A percentile compares a stretch with the other conserved stretches of the same genome.
These are phyloP conservation scores for Collybia mongolica DNA, from an alignment of 768 basidiomycete genomes.

Conservation along the genomic window DNA sequence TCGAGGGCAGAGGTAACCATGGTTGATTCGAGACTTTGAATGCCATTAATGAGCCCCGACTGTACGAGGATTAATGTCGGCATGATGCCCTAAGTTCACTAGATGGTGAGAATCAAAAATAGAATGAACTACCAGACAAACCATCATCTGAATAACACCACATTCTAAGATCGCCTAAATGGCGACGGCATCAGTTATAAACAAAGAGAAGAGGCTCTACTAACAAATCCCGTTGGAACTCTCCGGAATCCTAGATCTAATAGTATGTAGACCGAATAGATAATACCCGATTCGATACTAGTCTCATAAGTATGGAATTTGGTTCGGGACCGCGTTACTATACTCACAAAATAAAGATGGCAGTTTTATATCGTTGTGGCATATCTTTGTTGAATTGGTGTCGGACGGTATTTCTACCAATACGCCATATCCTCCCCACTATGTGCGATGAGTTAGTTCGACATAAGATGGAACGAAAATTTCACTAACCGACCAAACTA, in stretches of 20 bases:
- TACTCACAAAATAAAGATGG: slow-evolving; percentile 34
- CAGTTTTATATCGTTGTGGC: slow-evolving; percentile 28
- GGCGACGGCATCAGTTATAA: not conserved
- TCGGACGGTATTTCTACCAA: slow-evolving; percentile 21
- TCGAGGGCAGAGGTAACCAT: no score
- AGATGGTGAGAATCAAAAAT: not conserved
- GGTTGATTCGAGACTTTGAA: no score
- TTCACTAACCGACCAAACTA: slow-evolving; percentile 27
- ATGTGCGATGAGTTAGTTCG: not conserved
- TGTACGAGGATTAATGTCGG: slow-evolving; percentile 18
- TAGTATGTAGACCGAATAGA: slow-evolving; percentile 34
- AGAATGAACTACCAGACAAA: slow-evolving; percentile 2
- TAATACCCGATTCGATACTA: slow-evolving; percentile 37
- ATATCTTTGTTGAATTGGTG: slow-evolving; percentile 23
- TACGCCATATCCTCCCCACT: slow-evolving; percentile 36
- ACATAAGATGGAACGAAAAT: not conserved
- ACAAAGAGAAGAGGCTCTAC: slow-evolving; percentile 14
- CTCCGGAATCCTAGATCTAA: slow-evolving; percentile 26
- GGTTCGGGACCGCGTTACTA: not conserved
- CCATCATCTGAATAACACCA: slow-evolving; percentile 17
- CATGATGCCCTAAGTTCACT: slow-evolving; percentile 13
- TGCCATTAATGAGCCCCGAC: not conserved
- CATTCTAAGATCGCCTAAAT: slow-evolving; percentile 13
- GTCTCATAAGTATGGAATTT: not conserved
- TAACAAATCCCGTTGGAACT: slow-evolving; percentile 19